Conservation (phyloP, 257 asterid species). For the Solanum bulbocastanum region DNA sequence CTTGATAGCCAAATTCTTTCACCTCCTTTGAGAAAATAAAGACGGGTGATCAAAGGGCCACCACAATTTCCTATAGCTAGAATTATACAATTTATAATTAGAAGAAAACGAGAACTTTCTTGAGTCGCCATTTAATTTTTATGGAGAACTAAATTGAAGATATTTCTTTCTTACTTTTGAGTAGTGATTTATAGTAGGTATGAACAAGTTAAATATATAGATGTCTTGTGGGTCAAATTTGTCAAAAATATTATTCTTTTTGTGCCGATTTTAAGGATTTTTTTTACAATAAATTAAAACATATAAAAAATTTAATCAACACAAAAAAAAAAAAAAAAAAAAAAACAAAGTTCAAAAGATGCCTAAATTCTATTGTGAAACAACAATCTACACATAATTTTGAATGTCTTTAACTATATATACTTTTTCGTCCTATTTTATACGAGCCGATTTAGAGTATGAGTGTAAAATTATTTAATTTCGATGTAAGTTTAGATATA, state of each 20-base stretch:
- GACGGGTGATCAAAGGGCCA: neutral
- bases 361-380: neutral
- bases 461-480: neutral
- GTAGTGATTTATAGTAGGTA: neutral
- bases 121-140: neutral
- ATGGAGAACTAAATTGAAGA: neutral
- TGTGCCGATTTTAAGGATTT: too few species aligned
- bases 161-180: neutral
- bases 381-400: neutral
- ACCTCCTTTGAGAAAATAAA: slow-evolving; percentile 10
- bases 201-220: neutral
- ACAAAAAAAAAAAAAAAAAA: neutral
- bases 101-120: neutral
- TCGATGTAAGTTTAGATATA: neutral
- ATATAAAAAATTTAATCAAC: neutral
- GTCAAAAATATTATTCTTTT: neutral
- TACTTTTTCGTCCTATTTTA: neutral
- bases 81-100: neutral
- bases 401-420: neutral
- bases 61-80: neutral
- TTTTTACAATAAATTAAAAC: neutral
- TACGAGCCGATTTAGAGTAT: neutral
- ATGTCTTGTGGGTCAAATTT: neutral
- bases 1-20: slow-evolving; percentile 9
- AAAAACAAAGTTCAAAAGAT: neutral